phyloP scores from a whole-genome alignment of 2,329 filamentous ascomycete genomes.

The Diaporthe caulivora region DNA sequence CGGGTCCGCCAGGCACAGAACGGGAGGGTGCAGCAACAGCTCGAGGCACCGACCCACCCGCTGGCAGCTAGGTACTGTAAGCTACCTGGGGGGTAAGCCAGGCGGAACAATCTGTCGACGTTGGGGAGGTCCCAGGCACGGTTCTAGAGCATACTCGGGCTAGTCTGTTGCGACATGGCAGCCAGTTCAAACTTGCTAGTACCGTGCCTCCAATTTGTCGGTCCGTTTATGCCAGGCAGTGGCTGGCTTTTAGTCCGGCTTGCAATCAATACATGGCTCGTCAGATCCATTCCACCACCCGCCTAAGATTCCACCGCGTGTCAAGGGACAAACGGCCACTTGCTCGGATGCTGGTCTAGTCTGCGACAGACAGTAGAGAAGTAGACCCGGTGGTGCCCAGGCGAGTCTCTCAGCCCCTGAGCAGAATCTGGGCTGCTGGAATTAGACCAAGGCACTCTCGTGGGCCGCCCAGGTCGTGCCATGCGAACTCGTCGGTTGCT shows the following conservation, averaged over 20 bases:
- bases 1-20: slow-evolving; percentile 29
- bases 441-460: neutral
- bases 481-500: slow-evolving; percentile 18
- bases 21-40: slow-evolving; percentile 30
- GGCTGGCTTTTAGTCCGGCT: slow-evolving; percentile 32
- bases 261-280: slow-evolving; percentile 34
- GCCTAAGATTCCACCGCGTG: slow-evolving; percentile 33
- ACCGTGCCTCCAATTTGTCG: slow-evolving; percentile 13
- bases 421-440: neutral
- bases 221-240: slow-evolving; percentile 32
- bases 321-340: slow-evolving; percentile 37
- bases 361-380: slow-evolving; percentile 2
- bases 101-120: slow-evolving; percentile 7
- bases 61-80: slow-evolving; percentile 15
- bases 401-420: slow-evolving; percentile 2
- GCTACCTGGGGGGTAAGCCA: neutral
- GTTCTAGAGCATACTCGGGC: neutral
- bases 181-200: slow-evolving; percentile 10
- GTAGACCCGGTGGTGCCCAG: neutral
- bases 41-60: slow-evolving; percentile 26
- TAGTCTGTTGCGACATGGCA: slow-evolving; percentile 23
- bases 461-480: slow-evolving; percentile 10
- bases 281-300: slow-evolving; percentile 33
- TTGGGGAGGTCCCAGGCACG: slow-evolving; percentile 11
- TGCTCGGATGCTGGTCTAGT: slow-evolving; percentile 21